These are phyloP conservation scores for Aspergillus transmontanensis DNA, from an alignment of 2,329 filamentous ascomycete species.

Conservation along the genomic window DNA sequence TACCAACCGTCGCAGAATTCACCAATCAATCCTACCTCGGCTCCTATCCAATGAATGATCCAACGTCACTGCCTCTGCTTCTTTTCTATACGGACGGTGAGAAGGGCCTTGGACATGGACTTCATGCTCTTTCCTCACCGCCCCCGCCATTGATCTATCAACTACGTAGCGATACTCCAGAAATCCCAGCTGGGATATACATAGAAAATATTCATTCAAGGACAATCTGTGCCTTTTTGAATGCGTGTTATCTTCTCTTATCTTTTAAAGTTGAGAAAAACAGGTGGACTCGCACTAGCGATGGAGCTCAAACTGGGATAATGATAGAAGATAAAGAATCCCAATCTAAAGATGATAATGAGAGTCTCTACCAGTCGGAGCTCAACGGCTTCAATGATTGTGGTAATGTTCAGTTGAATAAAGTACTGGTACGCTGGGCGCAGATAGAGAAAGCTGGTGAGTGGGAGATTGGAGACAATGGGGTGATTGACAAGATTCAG, in stretches of 20 bases:
- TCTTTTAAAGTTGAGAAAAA: not conserved
- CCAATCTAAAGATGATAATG: not conserved
- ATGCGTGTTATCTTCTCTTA: not conserved
- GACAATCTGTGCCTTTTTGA: not conserved
- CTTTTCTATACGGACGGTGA: not conserved
- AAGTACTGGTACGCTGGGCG: conserved; percentile 2
- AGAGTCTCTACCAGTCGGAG: not conserved
- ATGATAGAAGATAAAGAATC: not conserved
- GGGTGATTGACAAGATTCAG: conserved; percentile 3
- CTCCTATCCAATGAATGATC: not conserved
- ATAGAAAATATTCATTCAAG: not conserved
- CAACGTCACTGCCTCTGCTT: not conserved
- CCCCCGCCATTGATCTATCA: rapidly evolving
- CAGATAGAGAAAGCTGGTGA: not conserved
- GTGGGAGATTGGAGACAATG: conserved; percentile 8
- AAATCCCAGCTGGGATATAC: not conserved
- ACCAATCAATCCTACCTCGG: not conserved
- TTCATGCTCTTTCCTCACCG: not conserved
- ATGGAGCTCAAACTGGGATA: not conserved
- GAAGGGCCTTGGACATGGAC: not conserved
- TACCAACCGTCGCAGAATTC: conserved; percentile 6
- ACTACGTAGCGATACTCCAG: too few species aligned
- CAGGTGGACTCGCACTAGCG: not conserved
- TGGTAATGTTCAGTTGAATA: not conserved
- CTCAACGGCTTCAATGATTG: not conserved